These are phyloP conservation scores for Trichoderma asperellum DNA, from an alignment of 2,329 filamentous ascomycete genomes.

Conservation along the genomic window DNA sequence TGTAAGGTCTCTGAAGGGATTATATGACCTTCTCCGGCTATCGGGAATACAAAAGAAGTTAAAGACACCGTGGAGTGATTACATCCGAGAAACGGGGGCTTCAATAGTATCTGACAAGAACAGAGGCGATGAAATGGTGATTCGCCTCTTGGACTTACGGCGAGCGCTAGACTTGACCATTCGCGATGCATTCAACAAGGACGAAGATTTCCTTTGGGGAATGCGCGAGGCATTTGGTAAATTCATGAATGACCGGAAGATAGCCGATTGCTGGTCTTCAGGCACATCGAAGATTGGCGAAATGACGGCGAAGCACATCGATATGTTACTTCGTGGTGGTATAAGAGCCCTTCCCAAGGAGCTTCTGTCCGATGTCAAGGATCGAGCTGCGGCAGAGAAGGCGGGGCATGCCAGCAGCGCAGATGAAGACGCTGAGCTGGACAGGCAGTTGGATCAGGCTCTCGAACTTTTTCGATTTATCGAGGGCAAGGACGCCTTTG, in stretches of 20 bases:
- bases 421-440: conserved; percentile 90
- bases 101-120: conserved; percentile 79
- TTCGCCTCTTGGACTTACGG: conserved; percentile 80
- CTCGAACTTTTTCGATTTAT: conserved; percentile 96
- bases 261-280: conserved; percentile 71
- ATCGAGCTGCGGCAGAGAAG: conserved; percentile 60
- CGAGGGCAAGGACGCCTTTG: conserved; percentile 95
- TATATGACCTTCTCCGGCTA: conserved; percentile 78
- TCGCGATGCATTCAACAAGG: conserved; percentile 73
- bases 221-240: conserved; percentile 83
- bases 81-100: conserved; percentile 76
- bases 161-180: conserved; percentile 76
- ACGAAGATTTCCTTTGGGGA: conserved; percentile 76
- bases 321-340: conserved; percentile 83
- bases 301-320: conserved; percentile 98
- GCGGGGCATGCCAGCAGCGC: conserved; percentile 68
- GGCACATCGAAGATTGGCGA: conserved; percentile 94
- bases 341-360: conserved; percentile 78
- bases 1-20: conserved; percentile 68
- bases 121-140: conserved; percentile 82
- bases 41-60: conserved; percentile 72
- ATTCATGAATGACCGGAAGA: conserved; percentile 91
- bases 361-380: conserved; percentile 64
- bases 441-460: conserved; percentile 88
- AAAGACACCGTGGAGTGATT: conserved; percentile 73